Evolutionary conservation across 495 filamentous ascomycete genomes (phyloP).

Genomic region (Xylaria curta): DNA sequence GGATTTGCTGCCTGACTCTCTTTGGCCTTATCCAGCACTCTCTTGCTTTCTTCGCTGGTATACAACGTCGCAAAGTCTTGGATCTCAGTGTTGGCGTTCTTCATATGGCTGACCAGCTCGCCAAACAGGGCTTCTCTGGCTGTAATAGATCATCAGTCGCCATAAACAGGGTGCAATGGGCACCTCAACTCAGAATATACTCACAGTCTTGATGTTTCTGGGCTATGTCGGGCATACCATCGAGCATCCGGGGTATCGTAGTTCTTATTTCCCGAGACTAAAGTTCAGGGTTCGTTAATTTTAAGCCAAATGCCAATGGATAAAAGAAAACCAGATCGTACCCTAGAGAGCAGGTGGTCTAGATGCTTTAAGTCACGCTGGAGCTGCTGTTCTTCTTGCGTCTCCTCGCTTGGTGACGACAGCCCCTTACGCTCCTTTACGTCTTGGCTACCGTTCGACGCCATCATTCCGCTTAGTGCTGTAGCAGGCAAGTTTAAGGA

Average conservation of each 20-base stretch:
- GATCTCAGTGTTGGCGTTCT: conserved; percentile 48
- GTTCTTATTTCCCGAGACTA: conserved; percentile 28
- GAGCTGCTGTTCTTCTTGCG: conserved; percentile 43
- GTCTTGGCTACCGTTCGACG: conserved; percentile 17
- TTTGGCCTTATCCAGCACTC: conserved; percentile 47
- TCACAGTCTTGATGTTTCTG: conserved; percentile 17
- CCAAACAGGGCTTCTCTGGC: conserved; percentile 9
- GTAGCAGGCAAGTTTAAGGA: not conserved
- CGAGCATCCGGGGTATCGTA: conserved; percentile 25
- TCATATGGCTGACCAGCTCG: conserved; percentile 47
- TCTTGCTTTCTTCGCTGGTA: conserved; percentile 47
- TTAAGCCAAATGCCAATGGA: not conserved
- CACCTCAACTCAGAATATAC: not conserved
- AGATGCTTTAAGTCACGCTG: conserved; percentile 44
- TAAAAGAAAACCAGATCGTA: conserved; percentile 19
- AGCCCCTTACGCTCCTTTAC: conserved; percentile 15
- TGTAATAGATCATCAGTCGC: conserved; percentile 48
- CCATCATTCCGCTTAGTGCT: not conserved
- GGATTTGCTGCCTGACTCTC: conserved; percentile 54
- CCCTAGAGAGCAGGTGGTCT: conserved; percentile 49
- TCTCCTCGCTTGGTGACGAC: conserved; percentile 9
- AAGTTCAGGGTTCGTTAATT: not conserved
- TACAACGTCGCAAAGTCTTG: conserved; percentile 49
- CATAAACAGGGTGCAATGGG: not conserved
- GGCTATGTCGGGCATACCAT: conserved; percentile 18